phyloP scores from a whole-genome alignment of 768 basidiomycete species.

The Amanita rubescens region DNA sequence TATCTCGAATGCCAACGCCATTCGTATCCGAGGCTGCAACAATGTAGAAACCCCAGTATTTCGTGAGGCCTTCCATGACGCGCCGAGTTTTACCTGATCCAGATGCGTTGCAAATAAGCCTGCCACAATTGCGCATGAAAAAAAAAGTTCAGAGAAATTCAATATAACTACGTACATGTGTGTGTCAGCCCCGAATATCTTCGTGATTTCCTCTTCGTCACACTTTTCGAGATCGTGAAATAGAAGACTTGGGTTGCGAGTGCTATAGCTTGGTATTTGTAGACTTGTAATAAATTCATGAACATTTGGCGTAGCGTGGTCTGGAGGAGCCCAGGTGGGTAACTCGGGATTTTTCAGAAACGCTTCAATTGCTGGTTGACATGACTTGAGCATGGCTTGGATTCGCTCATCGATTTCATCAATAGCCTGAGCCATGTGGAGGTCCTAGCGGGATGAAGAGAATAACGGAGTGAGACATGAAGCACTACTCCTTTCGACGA shows the following conservation, averaged over 20 bases:
- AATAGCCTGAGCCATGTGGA: too few relatives aligned
- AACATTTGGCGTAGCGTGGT: background rate
- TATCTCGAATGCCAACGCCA: constrained; percentile 10
- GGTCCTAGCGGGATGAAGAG: too few relatives aligned
- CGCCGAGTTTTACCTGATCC: constrained; percentile 14
- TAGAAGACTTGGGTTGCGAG: constrained; percentile 14
- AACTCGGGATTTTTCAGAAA: constrained; percentile 13
- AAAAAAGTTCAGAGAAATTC: constrained; percentile 1
- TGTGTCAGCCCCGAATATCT: constrained; percentile 10
- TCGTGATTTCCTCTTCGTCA: constrained; percentile 5
- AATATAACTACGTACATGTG: constrained; percentile 11
- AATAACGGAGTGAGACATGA: too few relatives aligned
- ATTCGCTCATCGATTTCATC: constrained; percentile 1
- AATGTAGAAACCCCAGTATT: too few relatives aligned
- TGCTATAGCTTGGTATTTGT: constrained; percentile 11
- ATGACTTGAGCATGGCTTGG: constrained; percentile 7
- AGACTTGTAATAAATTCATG: constrained; percentile 10
- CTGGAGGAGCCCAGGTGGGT: constrained; percentile 13
- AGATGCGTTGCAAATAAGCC: constrained; percentile 13
- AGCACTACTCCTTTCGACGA: too few relatives aligned
- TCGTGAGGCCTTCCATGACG: constrained; percentile 12
- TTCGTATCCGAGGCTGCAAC: constrained; percentile 5
- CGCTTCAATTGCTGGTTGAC: constrained; percentile 2
- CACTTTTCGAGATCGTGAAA: constrained; percentile 12
- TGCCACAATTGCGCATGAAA: constrained; percentile 8